phyloP scores from a whole-genome alignment of 805 yeast species.

The Wickerhamiella kurtzmanii region DNA sequence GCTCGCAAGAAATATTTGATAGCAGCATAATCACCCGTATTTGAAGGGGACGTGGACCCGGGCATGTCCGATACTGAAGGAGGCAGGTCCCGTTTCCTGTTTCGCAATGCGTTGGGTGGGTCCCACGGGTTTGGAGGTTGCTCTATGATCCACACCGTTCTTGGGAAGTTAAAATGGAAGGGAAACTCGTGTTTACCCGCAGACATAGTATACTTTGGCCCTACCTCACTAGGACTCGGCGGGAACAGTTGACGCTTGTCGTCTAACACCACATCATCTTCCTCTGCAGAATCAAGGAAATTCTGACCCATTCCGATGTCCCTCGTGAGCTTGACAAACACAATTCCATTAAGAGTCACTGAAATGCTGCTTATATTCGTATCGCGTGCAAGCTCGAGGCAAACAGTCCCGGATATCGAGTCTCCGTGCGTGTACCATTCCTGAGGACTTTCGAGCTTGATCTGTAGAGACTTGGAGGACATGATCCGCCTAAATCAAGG shows the following conservation, averaged over 20 bases:
- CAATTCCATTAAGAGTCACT: constrained; percentile 48
- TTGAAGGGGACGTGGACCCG: background rate
- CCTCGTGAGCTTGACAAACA: constrained; percentile 43
- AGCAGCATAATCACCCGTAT: constrained; percentile 5
- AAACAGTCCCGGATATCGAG: constrained; percentile 8
- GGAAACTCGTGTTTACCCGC: constrained; percentile 26
- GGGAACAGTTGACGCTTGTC: constrained; percentile 26
- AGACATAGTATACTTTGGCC: constrained; percentile 23
- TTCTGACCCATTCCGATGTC: constrained; percentile 17
- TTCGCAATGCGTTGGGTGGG: background rate
- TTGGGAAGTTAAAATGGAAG: constrained; percentile 25
- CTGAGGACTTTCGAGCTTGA: constrained; percentile 9
- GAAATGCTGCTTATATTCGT: constrained; percentile 28
- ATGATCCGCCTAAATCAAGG: background rate
- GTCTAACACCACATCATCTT: constrained; percentile 22
- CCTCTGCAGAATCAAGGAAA: constrained; percentile 16
- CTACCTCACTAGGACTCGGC: constrained; percentile 18
- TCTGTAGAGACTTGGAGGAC: constrained; percentile 1
- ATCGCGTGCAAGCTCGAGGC: constrained; percentile 5
- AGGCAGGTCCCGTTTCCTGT: background rate
- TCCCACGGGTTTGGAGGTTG: background rate
- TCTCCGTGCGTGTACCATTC: constrained; percentile 18
- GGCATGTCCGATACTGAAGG: background rate
- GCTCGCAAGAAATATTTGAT: constrained; percentile 11
- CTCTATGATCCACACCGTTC: background rate